phyloP scores from a whole-genome alignment of 2,329 filamentous ascomycete genomes.

The Clonostachys solani region DNA sequence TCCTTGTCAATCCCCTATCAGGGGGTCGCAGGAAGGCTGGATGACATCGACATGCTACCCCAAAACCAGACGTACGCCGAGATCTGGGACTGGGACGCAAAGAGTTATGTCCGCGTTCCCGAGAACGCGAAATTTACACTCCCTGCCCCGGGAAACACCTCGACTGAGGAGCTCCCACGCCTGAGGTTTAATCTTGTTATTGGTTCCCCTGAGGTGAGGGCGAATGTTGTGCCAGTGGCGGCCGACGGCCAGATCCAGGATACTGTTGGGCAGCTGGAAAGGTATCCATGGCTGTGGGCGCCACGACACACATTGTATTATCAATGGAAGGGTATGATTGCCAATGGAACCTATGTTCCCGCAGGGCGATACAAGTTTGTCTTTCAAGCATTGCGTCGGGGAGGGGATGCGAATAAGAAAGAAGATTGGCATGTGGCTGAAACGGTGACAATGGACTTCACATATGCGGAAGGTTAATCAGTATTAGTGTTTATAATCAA shows the following conservation, averaged over 20 bases:
- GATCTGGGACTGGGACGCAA: slow-evolving; percentile 27
- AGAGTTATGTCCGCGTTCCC: slow-evolving; percentile 12
- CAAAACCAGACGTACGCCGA: slow-evolving; percentile 16
- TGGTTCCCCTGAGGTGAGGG: slow-evolving; percentile 7
- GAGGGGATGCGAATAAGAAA: slow-evolving; percentile 36
- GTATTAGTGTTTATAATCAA: no score
- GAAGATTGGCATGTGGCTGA: slow-evolving; percentile 42
- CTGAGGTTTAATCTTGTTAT: slow-evolving; percentile 36
- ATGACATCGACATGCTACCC: slow-evolving; percentile 20
- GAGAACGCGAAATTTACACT: slow-evolving; percentile 33
- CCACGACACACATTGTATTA: slow-evolving; percentile 14
- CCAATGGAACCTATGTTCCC: slow-evolving; percentile 40
- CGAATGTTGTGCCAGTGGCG: slow-evolving; percentile 13
- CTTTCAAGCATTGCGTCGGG: slow-evolving; percentile 44
- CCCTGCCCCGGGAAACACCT: slow-evolving; percentile 32
- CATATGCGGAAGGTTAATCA: slow-evolving; percentile 23
- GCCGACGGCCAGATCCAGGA: slow-evolving; percentile 28
- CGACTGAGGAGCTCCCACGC: slow-evolving; percentile 39
- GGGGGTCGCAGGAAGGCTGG: slow-evolving; percentile 22
- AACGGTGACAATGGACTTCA: slow-evolving; percentile 36
- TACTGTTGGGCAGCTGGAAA: slow-evolving; percentile 35
- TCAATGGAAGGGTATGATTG: slow-evolving; percentile 41
- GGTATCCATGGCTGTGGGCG: slow-evolving; percentile 30
- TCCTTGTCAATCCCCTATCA: slow-evolving; percentile 31
- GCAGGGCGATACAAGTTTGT: slow-evolving; percentile 44